Percentiles rank a stretch among this genome's conserved stretches.
Evolutionary conservation across 768 basidiomycete genomes (phyloP).

Genomic region (Clathrus columnatus): DNA sequence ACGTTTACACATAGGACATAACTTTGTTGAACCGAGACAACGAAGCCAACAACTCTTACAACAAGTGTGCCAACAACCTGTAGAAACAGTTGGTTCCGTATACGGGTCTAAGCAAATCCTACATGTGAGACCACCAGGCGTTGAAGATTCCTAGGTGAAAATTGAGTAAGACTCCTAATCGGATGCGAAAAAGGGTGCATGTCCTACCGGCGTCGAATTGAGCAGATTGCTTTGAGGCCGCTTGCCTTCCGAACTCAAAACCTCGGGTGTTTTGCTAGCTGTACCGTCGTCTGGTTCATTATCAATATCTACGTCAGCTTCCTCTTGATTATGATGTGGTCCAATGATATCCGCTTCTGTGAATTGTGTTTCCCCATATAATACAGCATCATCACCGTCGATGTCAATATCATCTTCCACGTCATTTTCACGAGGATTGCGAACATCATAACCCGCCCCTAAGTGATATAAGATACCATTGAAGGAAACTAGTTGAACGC

Average conservation of each 20-base stretch:
- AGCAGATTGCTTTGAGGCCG: not conserved
- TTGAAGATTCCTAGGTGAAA: not conserved
- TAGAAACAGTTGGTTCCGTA: conserved; percentile 68
- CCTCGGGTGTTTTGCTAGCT: conserved; percentile 20
- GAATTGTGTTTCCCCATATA: conserved; percentile 68
- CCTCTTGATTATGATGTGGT: conserved; percentile 2
- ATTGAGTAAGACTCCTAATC: not conserved
- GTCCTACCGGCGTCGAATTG: not conserved
- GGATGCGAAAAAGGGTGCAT: not conserved
- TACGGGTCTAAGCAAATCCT: conserved; percentile 77
- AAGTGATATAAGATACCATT: not conserved
- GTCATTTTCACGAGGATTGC: conserved; percentile 47
- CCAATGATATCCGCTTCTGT: conserved; percentile 61
- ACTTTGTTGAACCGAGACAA: conserved; percentile 73
- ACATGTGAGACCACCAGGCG: conserved; percentile 31
- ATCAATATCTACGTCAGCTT: conserved; percentile 16
- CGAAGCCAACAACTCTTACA: conserved; percentile 77
- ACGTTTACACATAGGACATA: conserved; percentile 83
- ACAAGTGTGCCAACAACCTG: conserved; percentile 84
- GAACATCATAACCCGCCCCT: conserved; percentile 70
- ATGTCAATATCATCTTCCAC: conserved; percentile 76
- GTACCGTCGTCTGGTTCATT: conserved; percentile 28
- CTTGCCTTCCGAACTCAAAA: conserved; percentile 10
- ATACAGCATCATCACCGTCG: conserved; percentile 62
- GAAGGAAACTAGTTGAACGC: conserved; percentile 11